Base-by-base conservation (phyloP, 108 stramenopile genomes). In the Skeletonema marinoi region DNA sequence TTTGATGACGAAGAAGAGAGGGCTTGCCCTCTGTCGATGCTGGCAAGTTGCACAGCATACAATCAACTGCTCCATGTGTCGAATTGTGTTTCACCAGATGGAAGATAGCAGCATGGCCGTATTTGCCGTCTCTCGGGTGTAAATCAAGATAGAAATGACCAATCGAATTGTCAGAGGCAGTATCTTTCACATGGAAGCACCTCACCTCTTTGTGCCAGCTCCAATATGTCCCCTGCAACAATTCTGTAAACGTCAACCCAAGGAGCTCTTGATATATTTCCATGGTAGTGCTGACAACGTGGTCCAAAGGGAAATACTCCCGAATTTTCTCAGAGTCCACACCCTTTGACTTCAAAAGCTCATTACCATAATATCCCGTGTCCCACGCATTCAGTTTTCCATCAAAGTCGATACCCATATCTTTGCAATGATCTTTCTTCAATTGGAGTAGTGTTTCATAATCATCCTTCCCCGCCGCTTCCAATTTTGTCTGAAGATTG, bases 31-130 rank as follows among this genome's bases (percentile, higher is more conserved):
- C 29, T 25, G 74, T 73, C 33, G 80, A 77, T 13, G 78, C 44
- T 17, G 84, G 84, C 31, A 85, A 65, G 50, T 85, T 85, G 78
- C 84, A 85, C 8, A 85, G 75, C 84, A 85, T 85, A 70, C 79
- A 80, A 56, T 85, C 84, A 19, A 85, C 84, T 21, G 84, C 78
- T 11, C 73, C 79, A 12, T 80, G 79, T 21, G 62, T 17, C 5
- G 39, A 2, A 38, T 50, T 66, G 36, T 76, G 68, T 56, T 85
- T 85, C 32, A 85, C 78, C 41, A 83, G 19, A 66, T 80, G 82
- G 31, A 86, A 86, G 17, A 83, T 83, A 1, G 86, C 86, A 16
- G 80, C 80, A 60, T 84, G 86, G 14, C 80, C 78, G 48, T 80
- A 83, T 32, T 83, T 83, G 68, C 77, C 82, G 17, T 42, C 9